Evolutionary conservation across 2,329 filamentous ascomycete species (phyloP), one percentile per base, ranked within the genome.

Genomic region (Venturia carpophila): DNA sequence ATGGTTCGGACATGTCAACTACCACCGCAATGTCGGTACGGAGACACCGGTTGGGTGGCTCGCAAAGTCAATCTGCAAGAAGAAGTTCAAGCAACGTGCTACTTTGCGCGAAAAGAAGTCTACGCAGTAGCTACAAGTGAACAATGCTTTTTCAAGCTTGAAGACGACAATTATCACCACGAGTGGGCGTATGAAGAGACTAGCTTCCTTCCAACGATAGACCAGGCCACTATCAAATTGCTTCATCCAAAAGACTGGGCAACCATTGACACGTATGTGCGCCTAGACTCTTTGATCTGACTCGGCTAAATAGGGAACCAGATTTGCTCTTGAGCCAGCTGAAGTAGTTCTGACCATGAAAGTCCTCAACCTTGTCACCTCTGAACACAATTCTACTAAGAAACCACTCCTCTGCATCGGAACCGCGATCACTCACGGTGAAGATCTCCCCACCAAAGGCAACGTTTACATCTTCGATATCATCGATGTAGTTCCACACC

Each of bases 401-500:
- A 89, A 87, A 71, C 87, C 90, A 71, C 82, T 97, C 60, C 83
- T 99, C 62, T 86, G 88, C 0, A 87, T 97, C 1, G 94, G 93
- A 17, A 96, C 93, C 0, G 88, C 91, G 1, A 83, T 94, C 34
- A 84, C 87, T n/a, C 88, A 88, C 67, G 94, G 94, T 49, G 94
- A 99, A 76, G 94, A 97, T 71, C 84, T 96, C 65, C 88, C 92
- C 0, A 88, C 92, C 0, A 86, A 90, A 58, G 94, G 94, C 2
- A 85, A 88, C 49, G 84, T 99, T 47, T 92, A 94, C 71, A 90
- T 97, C 60, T 96, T 94, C 71, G 92, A 97, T 71, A 84, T 99
- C 39, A 92, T 96, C 66, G 85, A 88, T 42, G 94, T 99, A 41
- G 93, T 97, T 0, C 93, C 94, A 0, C 88, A 97, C 68, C 92